Evolutionary conservation across 768 basidiomycete genomes (phyloP).

Genomic region (Kwoniella sp.): DNA sequence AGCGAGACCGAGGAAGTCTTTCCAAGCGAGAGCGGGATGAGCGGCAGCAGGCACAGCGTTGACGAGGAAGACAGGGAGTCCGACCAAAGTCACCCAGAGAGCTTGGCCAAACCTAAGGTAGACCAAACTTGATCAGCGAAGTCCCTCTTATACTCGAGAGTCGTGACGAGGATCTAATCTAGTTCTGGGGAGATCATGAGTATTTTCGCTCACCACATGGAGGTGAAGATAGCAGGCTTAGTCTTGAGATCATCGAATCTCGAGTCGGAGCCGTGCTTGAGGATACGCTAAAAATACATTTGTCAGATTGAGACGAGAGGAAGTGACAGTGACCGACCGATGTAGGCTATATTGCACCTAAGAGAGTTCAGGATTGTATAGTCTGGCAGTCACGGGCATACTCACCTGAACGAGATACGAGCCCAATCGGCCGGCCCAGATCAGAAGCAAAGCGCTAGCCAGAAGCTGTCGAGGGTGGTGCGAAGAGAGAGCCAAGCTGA

Average conservation of each 20-base stretch:
- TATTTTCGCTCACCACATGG: constrained; percentile 64
- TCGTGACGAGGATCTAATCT: neutral
- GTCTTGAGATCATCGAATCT: constrained; percentile 67
- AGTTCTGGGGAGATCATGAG: constrained; percentile 56
- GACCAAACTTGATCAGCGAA: neutral
- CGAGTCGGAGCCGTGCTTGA: constrained; percentile 67
- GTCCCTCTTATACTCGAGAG: too few species aligned
- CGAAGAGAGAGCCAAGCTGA: constrained; percentile 53
- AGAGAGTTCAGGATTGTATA: too few species aligned
- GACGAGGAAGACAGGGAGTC: constrained; percentile 67
- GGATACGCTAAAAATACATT: constrained; percentile 59
- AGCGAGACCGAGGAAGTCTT: constrained; percentile 64
- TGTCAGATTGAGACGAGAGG: too few species aligned
- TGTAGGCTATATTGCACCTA: too few species aligned
- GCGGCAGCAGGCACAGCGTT: constrained; percentile 63
- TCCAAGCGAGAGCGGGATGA: constrained; percentile 62
- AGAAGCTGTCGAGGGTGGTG: constrained; percentile 62
- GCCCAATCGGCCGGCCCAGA: constrained; percentile 70
- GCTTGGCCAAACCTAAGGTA: constrained; percentile 51
- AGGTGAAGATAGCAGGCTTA: constrained; percentile 61
- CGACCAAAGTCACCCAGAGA: constrained; percentile 70
- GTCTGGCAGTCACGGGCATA: too few species aligned
- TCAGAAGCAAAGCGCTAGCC: constrained; percentile 62
- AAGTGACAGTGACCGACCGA: neutral
- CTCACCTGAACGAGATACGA: constrained; percentile 64